Conservation (phyloP, 2,329 filamentous ascomycete species). For the Mycocentrospora acerina region DNA sequence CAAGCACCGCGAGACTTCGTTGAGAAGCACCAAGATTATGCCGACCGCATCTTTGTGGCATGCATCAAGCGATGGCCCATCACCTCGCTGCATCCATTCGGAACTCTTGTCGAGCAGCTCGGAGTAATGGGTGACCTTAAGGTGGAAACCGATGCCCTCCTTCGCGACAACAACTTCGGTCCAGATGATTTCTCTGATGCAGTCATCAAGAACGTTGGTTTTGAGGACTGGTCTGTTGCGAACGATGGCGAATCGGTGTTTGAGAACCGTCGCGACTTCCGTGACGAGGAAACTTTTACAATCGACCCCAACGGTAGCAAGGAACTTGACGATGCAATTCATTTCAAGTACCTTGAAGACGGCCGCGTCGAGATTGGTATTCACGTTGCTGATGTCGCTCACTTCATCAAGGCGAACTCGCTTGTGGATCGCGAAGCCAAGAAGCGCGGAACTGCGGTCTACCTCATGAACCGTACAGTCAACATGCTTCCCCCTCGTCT, state of each 20-base stretch:
- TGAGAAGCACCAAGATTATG: constrained; percentile 96
- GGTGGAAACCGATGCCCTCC: constrained; percentile 94
- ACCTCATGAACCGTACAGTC: constrained; percentile 86
- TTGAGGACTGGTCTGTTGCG: constrained; percentile 85
- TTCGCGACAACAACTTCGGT: constrained; percentile 98
- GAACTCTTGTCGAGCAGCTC: constrained; percentile 94
- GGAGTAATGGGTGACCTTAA: constrained; percentile 96
- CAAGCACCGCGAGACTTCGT: constrained; percentile 97
- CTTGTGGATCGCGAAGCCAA: constrained; percentile 95
- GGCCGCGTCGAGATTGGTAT: constrained; percentile 92
- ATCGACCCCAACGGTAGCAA: constrained; percentile 86
- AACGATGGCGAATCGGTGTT: constrained; percentile 78
- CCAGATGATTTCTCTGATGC: constrained; percentile 98
- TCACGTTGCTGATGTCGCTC: constrained; percentile 90
- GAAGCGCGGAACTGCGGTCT: constrained; percentile 95
- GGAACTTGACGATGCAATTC: constrained; percentile 88
- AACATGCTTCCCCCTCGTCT: constrained; percentile 85
- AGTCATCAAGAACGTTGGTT: constrained; percentile 86
- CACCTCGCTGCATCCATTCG: constrained; percentile 97
- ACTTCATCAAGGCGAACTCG: constrained; percentile 96
- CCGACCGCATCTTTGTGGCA: constrained; percentile 96
- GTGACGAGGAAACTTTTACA: constrained; percentile 84
- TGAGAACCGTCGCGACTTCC: constrained; percentile 82
- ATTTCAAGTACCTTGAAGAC: constrained; percentile 80
- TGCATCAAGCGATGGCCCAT: constrained; percentile 99